Evolutionary conservation across 2,329 filamentous ascomycete species (phyloP).

Genomic region (Aspergillus arachidicola): DNA sequence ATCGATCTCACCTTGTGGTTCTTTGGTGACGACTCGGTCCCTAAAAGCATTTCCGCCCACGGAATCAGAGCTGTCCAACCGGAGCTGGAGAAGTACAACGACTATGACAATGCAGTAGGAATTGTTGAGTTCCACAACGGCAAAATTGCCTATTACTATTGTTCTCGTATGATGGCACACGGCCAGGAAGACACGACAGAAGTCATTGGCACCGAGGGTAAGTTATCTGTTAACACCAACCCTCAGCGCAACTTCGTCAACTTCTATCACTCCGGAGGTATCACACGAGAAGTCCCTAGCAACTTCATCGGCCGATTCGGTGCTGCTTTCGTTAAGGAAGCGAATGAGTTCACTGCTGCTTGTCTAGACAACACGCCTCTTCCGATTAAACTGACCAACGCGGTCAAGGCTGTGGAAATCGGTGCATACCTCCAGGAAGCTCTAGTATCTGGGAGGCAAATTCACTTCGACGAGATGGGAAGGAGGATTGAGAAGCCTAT

Average conservation of each 20-base stretch:
- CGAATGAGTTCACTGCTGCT: slow-evolving; percentile 63
- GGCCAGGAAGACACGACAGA: slow-evolving; percentile 69
- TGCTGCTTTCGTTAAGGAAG: slow-evolving; percentile 65
- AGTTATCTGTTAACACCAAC: slow-evolving; percentile 63
- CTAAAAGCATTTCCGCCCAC: slow-evolving; percentile 58
- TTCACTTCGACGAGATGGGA: slow-evolving; percentile 60
- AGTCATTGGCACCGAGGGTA: slow-evolving; percentile 67
- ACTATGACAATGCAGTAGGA: slow-evolving; percentile 64
- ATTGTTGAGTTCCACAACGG: slow-evolving; percentile 66
- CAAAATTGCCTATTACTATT: slow-evolving; percentile 66
- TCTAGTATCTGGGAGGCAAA: slow-evolving; percentile 56
- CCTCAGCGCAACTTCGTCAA: slow-evolving; percentile 60
- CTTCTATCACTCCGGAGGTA: slow-evolving; percentile 55
- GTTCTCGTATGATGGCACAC: slow-evolving; percentile 65
- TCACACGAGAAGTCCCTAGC: slow-evolving; percentile 62
- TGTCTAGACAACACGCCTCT: slow-evolving; percentile 59
- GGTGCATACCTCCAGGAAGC: slow-evolving; percentile 60
- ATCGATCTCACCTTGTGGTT: slow-evolving; percentile 68
- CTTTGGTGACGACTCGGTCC: slow-evolving; percentile 56
- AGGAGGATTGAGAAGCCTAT: slow-evolving; percentile 44
- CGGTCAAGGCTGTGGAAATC: slow-evolving; percentile 61
- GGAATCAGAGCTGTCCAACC: slow-evolving; percentile 63
- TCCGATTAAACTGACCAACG: slow-evolving; percentile 60
- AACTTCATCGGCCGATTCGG: slow-evolving; percentile 67
- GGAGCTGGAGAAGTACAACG: slow-evolving; percentile 57